Conservation (phyloP, 306 rosid genomes). For the Geum urbanum region DNA sequence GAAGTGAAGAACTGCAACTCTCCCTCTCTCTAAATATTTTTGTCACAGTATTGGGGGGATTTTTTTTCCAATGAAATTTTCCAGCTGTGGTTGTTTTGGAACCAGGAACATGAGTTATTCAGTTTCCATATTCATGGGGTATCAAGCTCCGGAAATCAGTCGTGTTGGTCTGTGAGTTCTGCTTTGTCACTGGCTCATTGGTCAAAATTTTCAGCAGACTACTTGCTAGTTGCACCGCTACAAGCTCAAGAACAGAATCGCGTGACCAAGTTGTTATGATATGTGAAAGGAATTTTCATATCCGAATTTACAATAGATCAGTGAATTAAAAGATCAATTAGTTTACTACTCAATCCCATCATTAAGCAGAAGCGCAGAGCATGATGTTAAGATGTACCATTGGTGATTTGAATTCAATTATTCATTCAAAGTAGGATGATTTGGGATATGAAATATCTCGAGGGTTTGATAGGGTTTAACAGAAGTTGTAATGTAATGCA, state of each 20-base stretch:
- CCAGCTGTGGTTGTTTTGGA: slow-evolving; percentile 2
- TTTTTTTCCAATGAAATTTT: neutral
- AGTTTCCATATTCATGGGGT: neutral
- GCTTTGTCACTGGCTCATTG: neutral
- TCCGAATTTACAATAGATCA: too few species aligned
- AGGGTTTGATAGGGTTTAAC: neutral
- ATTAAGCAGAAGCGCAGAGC: neutral
- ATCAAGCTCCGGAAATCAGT: neutral
- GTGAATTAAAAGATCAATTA: too few species aligned
- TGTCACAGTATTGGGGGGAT: neutral
- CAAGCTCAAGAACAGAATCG: too few species aligned
- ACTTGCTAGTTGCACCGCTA: too few species aligned
- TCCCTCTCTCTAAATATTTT: neutral
- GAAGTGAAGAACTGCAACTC: neutral
- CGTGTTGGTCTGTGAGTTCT: neutral
- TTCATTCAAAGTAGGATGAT: neutral
- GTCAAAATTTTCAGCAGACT: neutral
- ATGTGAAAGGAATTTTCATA: neutral
- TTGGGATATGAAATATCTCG: neutral
- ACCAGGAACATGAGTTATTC: neutral
- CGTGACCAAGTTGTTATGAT: neutral
- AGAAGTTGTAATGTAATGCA: neutral
- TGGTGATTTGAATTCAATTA: neutral
- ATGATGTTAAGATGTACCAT: neutral
- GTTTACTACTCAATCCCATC: neutral